Evolutionary conservation across 257 asterid genomes (phyloP), one percentile per base, ranked within the genome.

Genomic region (Solanum infundibuliforme): DNA sequence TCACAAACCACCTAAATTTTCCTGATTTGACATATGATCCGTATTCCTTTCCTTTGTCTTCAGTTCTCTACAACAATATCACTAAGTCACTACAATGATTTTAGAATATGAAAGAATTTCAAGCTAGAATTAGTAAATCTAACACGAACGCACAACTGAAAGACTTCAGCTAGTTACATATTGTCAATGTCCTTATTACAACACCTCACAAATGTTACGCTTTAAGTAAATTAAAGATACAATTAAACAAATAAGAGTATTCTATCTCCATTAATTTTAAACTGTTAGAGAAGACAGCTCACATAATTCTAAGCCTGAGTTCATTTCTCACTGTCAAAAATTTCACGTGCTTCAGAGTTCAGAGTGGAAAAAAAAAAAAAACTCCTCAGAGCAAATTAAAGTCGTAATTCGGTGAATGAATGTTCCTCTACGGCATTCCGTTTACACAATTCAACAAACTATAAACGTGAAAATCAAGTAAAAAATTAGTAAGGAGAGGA

Each of bases 1-100:
- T 92, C 77, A 97, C 99, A 91, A 97, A 97, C 99, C 99, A 97
- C 86, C 93, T 93, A 81, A 95, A 92, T 41, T 94, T 95, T 87
- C 99, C 99, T 21, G 98, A 93, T 91, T 93, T 92, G 77, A 95
- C 91, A 89, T 89, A 90, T 83, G 94, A 90, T 34, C 99, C 98
- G 83, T 92, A 95, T 6, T 95, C 98, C 92, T 83, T 94, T 86
- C 99, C 99, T 85, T 93, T 94, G 89, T 94, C 98, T 87, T 97
- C 98, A 89, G 84, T 95, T 91, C 98, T 93, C 99, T 97, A 87
- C 23, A 82, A 31, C 20, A 82, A 46, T 18, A 20, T 29, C 85
- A 82, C 41, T 18, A 29, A 48, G 69, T 82, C 8, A 29, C 43
- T 81, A 77, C 41, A 65, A 84, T 60, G 29, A 81, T 14, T 27